Base-by-base conservation (phyloP, 2,329 filamentous ascomycete genomes). In the Fusarium papillatum region DNA sequence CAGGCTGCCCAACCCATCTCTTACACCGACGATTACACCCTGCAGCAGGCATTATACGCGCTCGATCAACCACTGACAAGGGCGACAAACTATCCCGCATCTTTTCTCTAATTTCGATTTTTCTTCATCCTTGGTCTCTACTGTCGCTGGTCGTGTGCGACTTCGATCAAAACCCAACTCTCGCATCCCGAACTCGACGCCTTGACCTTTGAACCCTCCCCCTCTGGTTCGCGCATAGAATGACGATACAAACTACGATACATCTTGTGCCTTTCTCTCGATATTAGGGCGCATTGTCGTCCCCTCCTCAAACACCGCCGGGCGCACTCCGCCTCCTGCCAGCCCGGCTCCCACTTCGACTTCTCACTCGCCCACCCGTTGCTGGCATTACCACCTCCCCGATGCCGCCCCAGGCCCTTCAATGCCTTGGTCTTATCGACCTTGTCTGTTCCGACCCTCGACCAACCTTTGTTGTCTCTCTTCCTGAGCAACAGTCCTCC, bases 381-480 rank as follows among this genome's bases (percentile, higher is more conserved):
- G 31, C 39, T 36, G 48, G 39, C 65, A 72, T 53, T 60, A 67
- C 59, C 24, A 60, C 43, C 57, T 62, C 66, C 50, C 69, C 79
- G 71, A 79, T 77, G 71, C 80, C 78, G 79, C 71, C 64, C 68
- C 66, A 73, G 62, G 75, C 78, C 66, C 75, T 82, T 57, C 75
- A 75, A 38, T 72, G 78, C 64, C 73, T 84, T 70, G 82, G 82
- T 78, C 81, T 86, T 64, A 76, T 84, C 69, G 84, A 86, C 75
- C 81, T 87, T 16, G 81, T 87, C 73, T 80, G 84, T 70, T 82
- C 80, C 71, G 86, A 87, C 70, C 84, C 84, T 36, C 82, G 86
- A 66, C 84, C 86, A 64, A 84, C 84, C 53, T 87, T 87, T 55
- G 80, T 87, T 67, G 82, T 84, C 59, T 79, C 78, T 36, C 64